phyloP scores from a whole-genome alignment of 2,329 filamentous ascomycete species.

The Penicillium vulpinum region DNA sequence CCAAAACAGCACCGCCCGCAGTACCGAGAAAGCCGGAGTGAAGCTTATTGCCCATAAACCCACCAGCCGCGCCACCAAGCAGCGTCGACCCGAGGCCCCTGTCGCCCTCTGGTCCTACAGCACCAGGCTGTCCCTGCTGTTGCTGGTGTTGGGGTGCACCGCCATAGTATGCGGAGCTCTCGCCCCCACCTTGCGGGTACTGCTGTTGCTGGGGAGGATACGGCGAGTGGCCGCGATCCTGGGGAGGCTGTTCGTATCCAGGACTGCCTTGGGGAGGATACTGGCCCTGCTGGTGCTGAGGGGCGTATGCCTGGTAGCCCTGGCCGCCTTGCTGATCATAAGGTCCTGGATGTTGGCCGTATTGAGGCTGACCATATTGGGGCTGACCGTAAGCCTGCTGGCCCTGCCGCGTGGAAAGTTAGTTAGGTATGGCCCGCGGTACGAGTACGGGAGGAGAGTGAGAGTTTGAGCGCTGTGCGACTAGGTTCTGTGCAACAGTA shows the following conservation, averaged over 20 bases:
- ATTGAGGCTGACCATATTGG: constrained; percentile 21
- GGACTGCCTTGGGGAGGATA: constrained; percentile 20
- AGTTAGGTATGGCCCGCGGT: background rate
- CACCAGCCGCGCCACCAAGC: constrained; percentile 23
- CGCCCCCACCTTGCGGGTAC: constrained; percentile 28
- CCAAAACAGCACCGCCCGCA: constrained; percentile 21
- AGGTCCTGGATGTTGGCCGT: constrained; percentile 16
- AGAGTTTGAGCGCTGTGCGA: background rate
- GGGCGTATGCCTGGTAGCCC: constrained; percentile 14
- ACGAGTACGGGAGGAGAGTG: background rate
- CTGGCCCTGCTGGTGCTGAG: constrained; percentile 10
- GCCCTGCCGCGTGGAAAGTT: constrained; percentile 8
- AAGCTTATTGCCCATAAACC: constrained; percentile 22
- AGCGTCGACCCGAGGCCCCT: constrained; percentile 24
- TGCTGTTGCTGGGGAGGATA: constrained; percentile 31
- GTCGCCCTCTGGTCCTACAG: constrained; percentile 20
- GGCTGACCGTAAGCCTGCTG: constrained; percentile 21
- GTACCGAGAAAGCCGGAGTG: constrained; percentile 17
- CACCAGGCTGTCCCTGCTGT: constrained; percentile 23
- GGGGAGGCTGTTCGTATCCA: constrained; percentile 27
- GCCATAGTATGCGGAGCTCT: constrained; percentile 36
- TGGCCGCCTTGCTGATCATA: constrained; percentile 14
- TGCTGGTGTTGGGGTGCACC: constrained; percentile 20
- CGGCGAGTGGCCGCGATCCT: constrained; percentile 29
- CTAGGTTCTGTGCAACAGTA: background rate